phyloP scores from a whole-genome alignment of 176 grass and related monocot genomes.

The Avena eriantha region DNA sequence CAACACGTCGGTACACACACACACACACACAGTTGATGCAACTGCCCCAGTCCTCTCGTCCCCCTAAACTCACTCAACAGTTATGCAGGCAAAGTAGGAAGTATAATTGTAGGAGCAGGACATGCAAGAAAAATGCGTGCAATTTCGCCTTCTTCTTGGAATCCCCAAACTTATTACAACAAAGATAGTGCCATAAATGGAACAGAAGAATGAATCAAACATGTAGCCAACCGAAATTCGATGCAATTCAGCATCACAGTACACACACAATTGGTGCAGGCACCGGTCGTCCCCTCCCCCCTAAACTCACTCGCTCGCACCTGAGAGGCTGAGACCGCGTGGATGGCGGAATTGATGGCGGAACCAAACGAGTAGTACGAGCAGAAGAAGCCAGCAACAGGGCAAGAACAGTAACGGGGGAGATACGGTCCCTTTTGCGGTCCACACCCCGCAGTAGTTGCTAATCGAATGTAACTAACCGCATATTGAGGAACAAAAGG shows the following conservation, averaged over 20 bases:
- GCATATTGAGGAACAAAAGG: not conserved
- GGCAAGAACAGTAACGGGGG: slow-evolving; percentile 16
- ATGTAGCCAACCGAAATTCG: too few relatives aligned
- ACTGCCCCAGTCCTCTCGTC: not conserved
- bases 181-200: too few relatives aligned
- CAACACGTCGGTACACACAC: not conserved
- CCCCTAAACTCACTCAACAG: too few relatives aligned
- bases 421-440: not conserved
- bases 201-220: too few relatives aligned
- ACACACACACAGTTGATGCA: not conserved
- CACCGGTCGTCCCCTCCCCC: not conserved
- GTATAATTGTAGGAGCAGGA: too few relatives aligned
- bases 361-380: slow-evolving; percentile 3
- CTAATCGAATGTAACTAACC: not conserved
- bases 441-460: not conserved
- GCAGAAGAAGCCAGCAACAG: not conserved
- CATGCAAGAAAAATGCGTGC: too few relatives aligned
- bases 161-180: too few relatives aligned
- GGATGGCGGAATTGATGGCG: slow-evolving; percentile 5
- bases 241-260: too few relatives aligned
- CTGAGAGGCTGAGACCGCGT: not conserved
- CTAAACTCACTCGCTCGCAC: not conserved
- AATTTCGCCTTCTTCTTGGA: too few relatives aligned
- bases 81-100: too few relatives aligned
- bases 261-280: too few relatives aligned